Conservation (phyloP, 2,329 filamentous ascomycete genomes). For the Fusarium ramigenum region DNA sequence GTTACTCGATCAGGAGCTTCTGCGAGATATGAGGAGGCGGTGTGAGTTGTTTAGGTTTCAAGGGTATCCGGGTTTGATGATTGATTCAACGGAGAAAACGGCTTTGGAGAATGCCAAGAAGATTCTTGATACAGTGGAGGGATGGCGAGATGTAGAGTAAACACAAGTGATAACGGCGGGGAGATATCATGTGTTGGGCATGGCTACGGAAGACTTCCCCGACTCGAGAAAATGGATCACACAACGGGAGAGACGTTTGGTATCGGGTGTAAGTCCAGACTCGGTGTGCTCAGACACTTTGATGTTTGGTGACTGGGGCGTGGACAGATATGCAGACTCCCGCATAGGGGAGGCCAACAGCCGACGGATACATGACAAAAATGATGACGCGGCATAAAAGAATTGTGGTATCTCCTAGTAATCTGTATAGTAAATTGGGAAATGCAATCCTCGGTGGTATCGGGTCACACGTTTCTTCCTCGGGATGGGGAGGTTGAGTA, state of each 20-base stretch:
- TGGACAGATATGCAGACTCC: neutral
- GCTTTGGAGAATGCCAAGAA: neutral
- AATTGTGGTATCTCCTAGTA: rapidly evolving
- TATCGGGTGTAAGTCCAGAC: neutral
- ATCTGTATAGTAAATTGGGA: neutral
- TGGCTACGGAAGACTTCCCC: neutral
- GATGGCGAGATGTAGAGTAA: neutral
- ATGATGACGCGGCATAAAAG: neutral
- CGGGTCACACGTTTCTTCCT: neutral
- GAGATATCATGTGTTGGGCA: neutral
- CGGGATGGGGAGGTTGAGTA: neutral
- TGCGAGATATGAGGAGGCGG: neutral
- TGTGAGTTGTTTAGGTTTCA: neutral
- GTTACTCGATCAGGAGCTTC: neutral
- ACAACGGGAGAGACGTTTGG: neutral
- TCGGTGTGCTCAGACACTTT: neutral
- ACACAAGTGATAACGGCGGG: no score
- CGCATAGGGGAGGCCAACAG: neutral
- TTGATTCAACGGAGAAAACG: neutral
- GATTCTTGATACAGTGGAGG: neutral
- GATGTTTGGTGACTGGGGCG: neutral
- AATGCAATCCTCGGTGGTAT: no score
- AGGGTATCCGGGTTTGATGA: neutral
- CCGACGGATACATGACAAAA: neutral
- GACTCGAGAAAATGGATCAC: no score